Evolutionary conservation across 768 basidiomycete genomes (phyloP).

Genomic region (Podaxis carcinomalis): DNA sequence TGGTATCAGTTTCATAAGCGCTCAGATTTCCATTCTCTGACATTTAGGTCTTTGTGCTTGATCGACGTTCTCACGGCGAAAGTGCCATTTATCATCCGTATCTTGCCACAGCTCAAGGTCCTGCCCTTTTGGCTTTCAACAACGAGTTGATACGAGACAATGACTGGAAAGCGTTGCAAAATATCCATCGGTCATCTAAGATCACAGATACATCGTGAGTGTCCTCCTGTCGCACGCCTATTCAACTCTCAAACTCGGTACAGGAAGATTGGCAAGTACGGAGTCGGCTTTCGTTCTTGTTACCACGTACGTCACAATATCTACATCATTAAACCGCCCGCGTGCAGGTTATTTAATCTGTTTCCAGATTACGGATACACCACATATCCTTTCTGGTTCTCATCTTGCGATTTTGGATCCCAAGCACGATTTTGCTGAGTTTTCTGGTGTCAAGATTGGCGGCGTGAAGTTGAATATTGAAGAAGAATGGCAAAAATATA

Average conservation of each 20-base stretch:
- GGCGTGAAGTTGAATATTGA: slow-evolving; percentile 27
- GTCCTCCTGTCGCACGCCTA: neutral
- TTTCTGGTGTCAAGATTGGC: slow-evolving; percentile 26
- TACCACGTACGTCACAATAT: slow-evolving; percentile 36
- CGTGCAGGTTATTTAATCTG: neutral
- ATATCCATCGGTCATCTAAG: slow-evolving; percentile 43
- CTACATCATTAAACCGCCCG: no score
- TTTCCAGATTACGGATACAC: slow-evolving; percentile 42
- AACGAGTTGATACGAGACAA: slow-evolving; percentile 33
- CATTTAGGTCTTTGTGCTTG: slow-evolving; percentile 37
- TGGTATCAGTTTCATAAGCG: neutral
- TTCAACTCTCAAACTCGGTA: neutral
- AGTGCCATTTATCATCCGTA: slow-evolving; percentile 21
- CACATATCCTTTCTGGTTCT: slow-evolving; percentile 41
- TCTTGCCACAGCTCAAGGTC: slow-evolving; percentile 32
- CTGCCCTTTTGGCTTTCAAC: slow-evolving; percentile 44
- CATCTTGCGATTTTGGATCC: slow-evolving; percentile 42
- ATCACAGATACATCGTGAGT: slow-evolving; percentile 37
- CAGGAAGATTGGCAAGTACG: slow-evolving; percentile 52
- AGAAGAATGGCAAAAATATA: slow-evolving; percentile 16
- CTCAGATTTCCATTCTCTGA: neutral
- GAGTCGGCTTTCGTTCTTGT: slow-evolving; percentile 45
- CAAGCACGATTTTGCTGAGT: slow-evolving; percentile 22
- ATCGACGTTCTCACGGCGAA: slow-evolving; percentile 27
- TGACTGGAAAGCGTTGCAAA: slow-evolving; percentile 43